Base-by-base conservation (phyloP, 345 rosid species). In the Heritiera fomes region DNA sequence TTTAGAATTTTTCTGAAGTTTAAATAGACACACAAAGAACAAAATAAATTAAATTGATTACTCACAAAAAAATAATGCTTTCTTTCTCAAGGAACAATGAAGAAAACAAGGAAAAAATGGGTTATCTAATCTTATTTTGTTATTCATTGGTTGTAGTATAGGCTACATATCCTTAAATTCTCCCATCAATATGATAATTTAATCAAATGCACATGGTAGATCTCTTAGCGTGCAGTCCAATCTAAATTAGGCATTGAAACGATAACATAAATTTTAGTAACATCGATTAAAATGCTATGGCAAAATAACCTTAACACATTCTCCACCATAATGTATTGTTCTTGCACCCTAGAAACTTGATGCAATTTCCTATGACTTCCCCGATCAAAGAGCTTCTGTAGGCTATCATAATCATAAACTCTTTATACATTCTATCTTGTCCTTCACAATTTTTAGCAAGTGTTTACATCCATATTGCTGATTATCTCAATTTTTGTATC, bases 321-420 rank as follows among this genome's bases (percentile, higher is more conserved):
- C 38, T 34, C 38, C 38, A 34, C 38, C 38, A 34, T 69, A 6
- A 69, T 23, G 55, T 45, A 46, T 69, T 69, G 73, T 46, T 46
- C 73, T 28, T 69, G n/a, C 55, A 69, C 73, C 23, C 56, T 46
- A 34, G 18, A 46, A 20, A 69, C 56, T 46, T 46, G 38, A 69
- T 46, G 55, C 53, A 46, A 46, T 46, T 69, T 12, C 32, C 73
- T 46, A 69, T 23, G 17, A 40, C 11, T 8, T 67, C 5, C 6
- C 15, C 38, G 9, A 4, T 46, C 20, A 12, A 12, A 69, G 55
- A 69, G 56, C 55, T 46, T 69, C 46, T 69, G 18, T 46, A 55
- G 18, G 73, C 73, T 69, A 20, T 69, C 55, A 46, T 69, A 20
- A 23, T 69, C 18, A 69, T 10, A 45, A 34, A 34, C 3, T 34